phyloP scores from a whole-genome alignment of 1,284 basidiomycete genomes.

The Sparassis latifolia region DNA sequence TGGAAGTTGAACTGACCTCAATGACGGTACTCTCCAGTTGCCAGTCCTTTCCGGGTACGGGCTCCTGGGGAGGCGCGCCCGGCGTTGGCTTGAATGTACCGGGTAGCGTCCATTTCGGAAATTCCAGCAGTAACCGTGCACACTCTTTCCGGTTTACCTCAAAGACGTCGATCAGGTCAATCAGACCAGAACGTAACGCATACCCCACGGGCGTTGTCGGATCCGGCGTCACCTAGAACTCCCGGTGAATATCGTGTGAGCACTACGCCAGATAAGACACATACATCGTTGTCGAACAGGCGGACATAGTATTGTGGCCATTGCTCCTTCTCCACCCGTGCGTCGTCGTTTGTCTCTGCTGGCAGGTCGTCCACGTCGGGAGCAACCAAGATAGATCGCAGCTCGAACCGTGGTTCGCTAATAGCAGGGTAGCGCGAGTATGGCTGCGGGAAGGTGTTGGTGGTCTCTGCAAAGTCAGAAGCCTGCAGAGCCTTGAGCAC shows the following conservation, averaged over 20 bases:
- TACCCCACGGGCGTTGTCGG: constrained; percentile 73
- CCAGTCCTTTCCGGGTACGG: constrained; percentile 58
- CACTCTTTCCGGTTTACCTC: constrained; percentile 97
- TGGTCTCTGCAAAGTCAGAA: constrained; percentile 48
- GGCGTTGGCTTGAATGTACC: constrained; percentile 81
- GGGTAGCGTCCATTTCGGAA: constrained; percentile 78
- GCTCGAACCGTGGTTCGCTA: constrained; percentile 49
- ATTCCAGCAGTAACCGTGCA: constrained; percentile 80
- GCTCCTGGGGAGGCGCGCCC: constrained; percentile 44
- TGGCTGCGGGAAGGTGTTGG: constrained; percentile 60
- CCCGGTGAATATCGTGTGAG: too few species aligned
- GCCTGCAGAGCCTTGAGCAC: constrained; percentile 49
- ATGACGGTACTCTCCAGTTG: constrained; percentile 75
- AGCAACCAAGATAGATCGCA: constrained; percentile 79
- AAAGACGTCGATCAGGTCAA: constrained; percentile 88
- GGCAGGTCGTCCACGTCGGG: constrained; percentile 76
- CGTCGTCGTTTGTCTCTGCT: constrained; percentile 56
- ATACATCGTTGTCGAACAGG: constrained; percentile 77
- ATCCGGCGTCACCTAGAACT: constrained; percentile 65
- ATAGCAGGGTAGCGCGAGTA: constrained; percentile 47
- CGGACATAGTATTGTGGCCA: constrained; percentile 68
- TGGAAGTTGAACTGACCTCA: constrained; percentile 43
- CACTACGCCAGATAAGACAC: constrained; percentile 15
- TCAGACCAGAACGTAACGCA: constrained; percentile 68
- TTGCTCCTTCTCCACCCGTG: constrained; percentile 68